These are phyloP conservation scores for Pythium phragmiticola DNA, from an alignment of 352 stramenopile genomes.

Conservation along the genomic window DNA sequence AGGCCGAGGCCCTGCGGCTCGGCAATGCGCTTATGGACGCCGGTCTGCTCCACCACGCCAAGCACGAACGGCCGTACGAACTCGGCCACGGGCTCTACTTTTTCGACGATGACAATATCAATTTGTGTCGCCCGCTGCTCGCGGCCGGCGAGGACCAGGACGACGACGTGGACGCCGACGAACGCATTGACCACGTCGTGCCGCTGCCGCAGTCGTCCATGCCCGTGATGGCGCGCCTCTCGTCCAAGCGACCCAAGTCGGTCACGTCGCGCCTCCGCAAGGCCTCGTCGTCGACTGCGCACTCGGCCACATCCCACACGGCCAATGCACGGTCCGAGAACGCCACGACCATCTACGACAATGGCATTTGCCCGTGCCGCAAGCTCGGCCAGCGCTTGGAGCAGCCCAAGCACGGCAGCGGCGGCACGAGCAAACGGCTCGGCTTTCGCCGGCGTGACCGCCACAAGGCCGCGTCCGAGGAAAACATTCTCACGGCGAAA, in stretches of 20 bases:
- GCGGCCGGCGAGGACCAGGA: conserved; percentile 4
- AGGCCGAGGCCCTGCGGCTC: conserved; percentile 28
- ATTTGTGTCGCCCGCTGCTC: conserved; percentile 23
- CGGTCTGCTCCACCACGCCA: conserved; percentile 31
- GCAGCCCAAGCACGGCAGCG: conserved; percentile 29
- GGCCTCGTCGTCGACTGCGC: conserved; percentile 4
- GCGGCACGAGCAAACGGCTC: background rate
- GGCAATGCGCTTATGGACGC: conserved; percentile 38
- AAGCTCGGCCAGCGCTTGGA: conserved; percentile 56
- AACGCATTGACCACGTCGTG: conserved; percentile 24
- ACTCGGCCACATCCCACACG: conserved; percentile 4
- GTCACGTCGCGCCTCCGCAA: conserved; percentile 14
- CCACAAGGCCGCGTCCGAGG: conserved; percentile 22
- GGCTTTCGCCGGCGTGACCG: conserved; percentile 15
- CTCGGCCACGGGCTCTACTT: conserved; percentile 16
- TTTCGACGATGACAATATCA: conserved; percentile 31
- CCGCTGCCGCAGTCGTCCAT: conserved; percentile 10
- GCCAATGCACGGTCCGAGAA: conserved; percentile 7
- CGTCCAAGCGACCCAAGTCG: conserved; percentile 5
- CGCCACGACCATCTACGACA: conserved; percentile 32
- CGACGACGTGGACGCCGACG: conserved; percentile 16
- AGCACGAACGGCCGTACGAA: conserved; percentile 28
- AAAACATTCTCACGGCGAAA: conserved; percentile 27
- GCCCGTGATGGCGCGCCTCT: conserved; percentile 1
- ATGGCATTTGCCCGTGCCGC: conserved; percentile 49